Percentiles rank a stretch among this genome's conserved stretches.
Evolutionary conservation across 257 asterid species (phyloP).

Genomic region (Fraxinus excelsior): DNA sequence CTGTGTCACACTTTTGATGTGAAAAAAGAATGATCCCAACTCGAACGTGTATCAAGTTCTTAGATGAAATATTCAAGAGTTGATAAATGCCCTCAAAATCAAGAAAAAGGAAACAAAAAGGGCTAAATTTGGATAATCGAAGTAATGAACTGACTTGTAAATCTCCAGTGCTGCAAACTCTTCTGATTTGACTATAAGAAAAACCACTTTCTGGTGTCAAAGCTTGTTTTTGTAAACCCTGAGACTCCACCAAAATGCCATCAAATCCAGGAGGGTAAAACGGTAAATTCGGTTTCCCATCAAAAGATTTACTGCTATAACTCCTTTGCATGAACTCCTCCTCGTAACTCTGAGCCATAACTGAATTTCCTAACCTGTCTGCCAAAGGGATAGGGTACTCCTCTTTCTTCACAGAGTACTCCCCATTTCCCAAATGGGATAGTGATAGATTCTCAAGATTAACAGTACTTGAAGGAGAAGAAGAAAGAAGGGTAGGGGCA

Average conservation of each 20-base stretch:
- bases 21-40: background rate
- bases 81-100: background rate
- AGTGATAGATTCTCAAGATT: constrained; percentile 57
- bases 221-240: constrained; percentile 33
- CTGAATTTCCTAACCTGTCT: constrained; percentile 26
- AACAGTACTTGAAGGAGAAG: constrained; percentile 62
- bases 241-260: constrained; percentile 40
- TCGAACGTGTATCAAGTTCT: background rate
- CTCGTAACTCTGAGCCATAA: constrained; percentile 33
- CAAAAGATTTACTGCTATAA: constrained; percentile 53
- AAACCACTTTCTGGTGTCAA: constrained; percentile 50
- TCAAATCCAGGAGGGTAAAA: constrained; percentile 50
- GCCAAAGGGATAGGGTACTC: constrained; percentile 40
- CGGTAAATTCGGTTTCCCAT: constrained; percentile 30
- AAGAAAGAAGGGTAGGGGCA: constrained; percentile 45
- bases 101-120: background rate
- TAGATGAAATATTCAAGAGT: no score
- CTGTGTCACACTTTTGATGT: background rate
- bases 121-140: background rate
- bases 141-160: constrained; percentile 50
- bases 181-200: constrained; percentile 60
- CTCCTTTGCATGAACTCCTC: constrained; percentile 82
- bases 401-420: constrained; percentile 55
- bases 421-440: constrained; percentile 32
- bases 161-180: constrained; percentile 89